These are phyloP conservation scores for Cladobotryum protrusum DNA, from an alignment of 2,329 filamentous ascomycete genomes.

Conservation along the genomic window DNA sequence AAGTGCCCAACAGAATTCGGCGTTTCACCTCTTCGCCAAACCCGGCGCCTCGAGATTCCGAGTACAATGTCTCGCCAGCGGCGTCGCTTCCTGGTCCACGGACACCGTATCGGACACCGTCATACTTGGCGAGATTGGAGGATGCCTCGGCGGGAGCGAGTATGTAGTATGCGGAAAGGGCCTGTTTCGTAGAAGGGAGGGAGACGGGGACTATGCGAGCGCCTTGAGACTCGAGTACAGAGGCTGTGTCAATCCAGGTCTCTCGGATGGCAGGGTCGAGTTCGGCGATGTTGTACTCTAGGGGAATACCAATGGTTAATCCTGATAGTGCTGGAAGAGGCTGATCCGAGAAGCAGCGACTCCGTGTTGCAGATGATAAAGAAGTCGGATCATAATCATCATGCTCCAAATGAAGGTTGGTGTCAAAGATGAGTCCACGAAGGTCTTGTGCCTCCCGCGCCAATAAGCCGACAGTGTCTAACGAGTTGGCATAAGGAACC, in stretches of 20 bases:
- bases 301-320: conserved; percentile 50
- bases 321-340: conserved; percentile 19
- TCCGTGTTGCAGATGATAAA: conserved; percentile 50
- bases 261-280: conserved; percentile 62
- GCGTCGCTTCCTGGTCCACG: conserved; percentile 47
- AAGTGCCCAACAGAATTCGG: conserved; percentile 82
- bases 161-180: conserved; percentile 90
- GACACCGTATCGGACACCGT: conserved; percentile 86
- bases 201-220: conserved; percentile 69
- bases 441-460: conserved; percentile 49
- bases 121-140: conserved; percentile 94
- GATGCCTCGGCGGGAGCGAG: conserved; percentile 92
- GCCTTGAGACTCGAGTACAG: conserved; percentile 55
- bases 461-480: conserved; percentile 83
- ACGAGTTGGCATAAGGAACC: conserved; percentile 84
- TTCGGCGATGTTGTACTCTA: conserved; percentile 85
- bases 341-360: conserved; percentile 32
- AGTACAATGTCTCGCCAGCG: conserved; percentile 62
- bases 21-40: conserved; percentile 83
- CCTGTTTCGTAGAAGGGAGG: conserved; percentile 75
- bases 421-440: conserved; percentile 46
- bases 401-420: conserved; percentile 42
- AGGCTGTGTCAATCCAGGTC: conserved; percentile 62
- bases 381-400: conserved; percentile 73
- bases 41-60: conserved; percentile 63